Conservation (phyloP, 176 grass and related monocot species). For the Eremochloa ophiuroides region DNA sequence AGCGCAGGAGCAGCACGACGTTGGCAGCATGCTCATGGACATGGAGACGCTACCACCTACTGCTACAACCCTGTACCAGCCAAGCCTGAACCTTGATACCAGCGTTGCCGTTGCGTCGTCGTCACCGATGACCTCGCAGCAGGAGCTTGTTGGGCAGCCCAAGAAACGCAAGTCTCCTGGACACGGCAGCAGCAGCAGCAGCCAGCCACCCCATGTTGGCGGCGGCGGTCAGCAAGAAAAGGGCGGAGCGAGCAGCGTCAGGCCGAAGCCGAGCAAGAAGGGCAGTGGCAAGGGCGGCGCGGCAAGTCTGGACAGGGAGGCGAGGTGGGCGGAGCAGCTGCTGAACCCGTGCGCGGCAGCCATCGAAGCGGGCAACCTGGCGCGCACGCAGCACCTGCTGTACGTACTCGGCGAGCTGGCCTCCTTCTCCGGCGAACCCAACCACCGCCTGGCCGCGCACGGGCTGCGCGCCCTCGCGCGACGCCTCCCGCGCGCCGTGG, state of each 20-base stretch:
- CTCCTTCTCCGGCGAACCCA: constrained; percentile 65
- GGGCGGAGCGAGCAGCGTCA: not conserved
- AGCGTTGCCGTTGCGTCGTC: not conserved
- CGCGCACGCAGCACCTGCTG: constrained; percentile 73
- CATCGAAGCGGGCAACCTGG: constrained; percentile 60
- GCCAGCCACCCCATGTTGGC: not conserved
- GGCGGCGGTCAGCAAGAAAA: not conserved
- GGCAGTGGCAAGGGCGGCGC: constrained; percentile 33
- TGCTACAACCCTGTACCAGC: not conserved
- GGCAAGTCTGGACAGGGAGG: constrained; percentile 34
- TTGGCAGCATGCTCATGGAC: not conserved
- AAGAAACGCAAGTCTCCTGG: constrained; percentile 16
- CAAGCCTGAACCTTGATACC: not conserved
- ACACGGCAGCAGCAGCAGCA: not conserved
- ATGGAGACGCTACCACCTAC: not conserved
- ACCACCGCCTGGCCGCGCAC: constrained; percentile 77
- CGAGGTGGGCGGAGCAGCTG: constrained; percentile 93
- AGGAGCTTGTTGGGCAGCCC: not conserved
- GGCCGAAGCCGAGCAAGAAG: constrained; percentile 26
- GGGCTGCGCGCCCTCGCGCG: constrained; percentile 55
- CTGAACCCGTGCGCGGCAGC: constrained; percentile 71
- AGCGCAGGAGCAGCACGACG: not conserved
- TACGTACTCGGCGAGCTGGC: constrained; percentile 83
- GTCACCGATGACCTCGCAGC: not conserved
- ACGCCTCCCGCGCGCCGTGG: constrained; percentile 23